A percentile compares a stretch with the other conserved stretches of the same genome.
phyloP scores from a whole-genome alignment of 2,329 filamentous ascomycete genomes.

The Stylonectria norvegica region DNA sequence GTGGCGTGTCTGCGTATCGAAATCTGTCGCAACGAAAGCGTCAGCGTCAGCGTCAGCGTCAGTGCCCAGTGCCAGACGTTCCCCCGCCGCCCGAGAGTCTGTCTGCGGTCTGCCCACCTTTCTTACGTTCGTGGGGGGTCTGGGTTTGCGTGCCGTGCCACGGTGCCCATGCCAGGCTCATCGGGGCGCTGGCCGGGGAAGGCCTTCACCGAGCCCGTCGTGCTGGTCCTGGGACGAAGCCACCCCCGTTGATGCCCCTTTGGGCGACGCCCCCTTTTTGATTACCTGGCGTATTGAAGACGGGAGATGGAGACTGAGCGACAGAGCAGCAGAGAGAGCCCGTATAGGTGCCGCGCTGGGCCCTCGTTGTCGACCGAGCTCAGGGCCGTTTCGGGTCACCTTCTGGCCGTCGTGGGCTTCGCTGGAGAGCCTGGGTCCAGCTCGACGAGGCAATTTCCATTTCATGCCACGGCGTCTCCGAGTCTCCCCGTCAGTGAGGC shows the following conservation, averaged over 20 bases:
- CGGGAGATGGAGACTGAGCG: neutral
- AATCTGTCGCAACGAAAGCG: neutral
- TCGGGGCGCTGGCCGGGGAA: neutral
- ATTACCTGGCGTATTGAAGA: neutral
- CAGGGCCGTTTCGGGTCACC: neutral
- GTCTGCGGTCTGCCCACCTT: neutral
- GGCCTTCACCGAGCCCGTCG: neutral
- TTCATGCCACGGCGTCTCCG: slow-evolving; percentile 1
- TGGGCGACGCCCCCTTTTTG: neutral
- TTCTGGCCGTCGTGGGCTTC: neutral
- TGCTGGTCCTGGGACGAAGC: neutral
- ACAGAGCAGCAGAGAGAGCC: neutral
- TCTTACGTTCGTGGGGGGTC: neutral
- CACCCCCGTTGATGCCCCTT: neutral
- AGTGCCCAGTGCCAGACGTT: slow-evolving; percentile 3
- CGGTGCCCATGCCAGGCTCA: too few relatives aligned
- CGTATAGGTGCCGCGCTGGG: neutral
- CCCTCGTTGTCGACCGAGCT: neutral
- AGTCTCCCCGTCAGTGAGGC: neutral
- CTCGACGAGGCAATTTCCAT: neutral
- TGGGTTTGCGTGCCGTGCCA: too few relatives aligned
- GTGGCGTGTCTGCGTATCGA: slow-evolving; percentile 21
- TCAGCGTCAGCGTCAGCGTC: neutral
- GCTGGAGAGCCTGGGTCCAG: neutral
- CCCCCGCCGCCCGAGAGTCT: neutral